A percentile compares a stretch with the other conserved stretches of the same genome.
These are phyloP conservation scores for Gyrodon lividus DNA, from an alignment of 768 basidiomycete species.

Conservation along the genomic window DNA sequence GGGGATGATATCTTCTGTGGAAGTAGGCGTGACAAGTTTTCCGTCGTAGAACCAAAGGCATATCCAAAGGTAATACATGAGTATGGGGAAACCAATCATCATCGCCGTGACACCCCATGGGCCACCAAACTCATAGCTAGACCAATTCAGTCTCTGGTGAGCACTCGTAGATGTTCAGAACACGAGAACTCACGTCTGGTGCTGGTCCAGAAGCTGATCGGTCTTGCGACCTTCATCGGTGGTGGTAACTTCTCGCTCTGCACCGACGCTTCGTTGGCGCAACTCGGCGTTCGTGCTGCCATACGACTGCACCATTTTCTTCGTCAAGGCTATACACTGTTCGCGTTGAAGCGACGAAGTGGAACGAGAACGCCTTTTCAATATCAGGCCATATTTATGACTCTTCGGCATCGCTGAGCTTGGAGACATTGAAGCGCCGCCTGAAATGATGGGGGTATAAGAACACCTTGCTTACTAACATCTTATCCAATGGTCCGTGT, in stretches of 20 bases:
- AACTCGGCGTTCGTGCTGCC: slow-evolving; percentile 24
- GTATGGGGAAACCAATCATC: slow-evolving; percentile 89
- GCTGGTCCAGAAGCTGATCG: slow-evolving; percentile 73
- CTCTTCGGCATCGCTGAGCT: slow-evolving; percentile 23
- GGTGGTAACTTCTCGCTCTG: slow-evolving; percentile 33
- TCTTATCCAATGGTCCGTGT: background rate
- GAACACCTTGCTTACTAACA: slow-evolving; percentile 9
- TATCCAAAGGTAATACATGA: slow-evolving; percentile 99
- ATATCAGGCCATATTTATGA: background rate
- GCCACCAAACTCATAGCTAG: slow-evolving; percentile 94
- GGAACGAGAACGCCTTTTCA: slow-evolving; percentile 15
- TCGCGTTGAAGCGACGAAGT: slow-evolving; percentile 8
- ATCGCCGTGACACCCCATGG: slow-evolving; percentile 89
- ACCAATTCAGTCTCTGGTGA: slow-evolving; percentile 6
- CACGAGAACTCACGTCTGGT: slow-evolving; percentile 47
- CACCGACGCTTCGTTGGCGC: slow-evolving; percentile 29
- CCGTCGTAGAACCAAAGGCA: slow-evolving; percentile 97
- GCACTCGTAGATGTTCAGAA: background rate
- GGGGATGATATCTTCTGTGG: slow-evolving; percentile 68
- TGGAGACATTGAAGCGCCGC: slow-evolving; percentile 23
- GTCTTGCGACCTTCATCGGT: slow-evolving; percentile 72
- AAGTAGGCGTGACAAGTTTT: slow-evolving; percentile 65
- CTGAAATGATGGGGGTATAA: slow-evolving; percentile 5
- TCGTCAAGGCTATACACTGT: background rate
- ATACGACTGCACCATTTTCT: slow-evolving; percentile 31